Conservation (phyloP, 306 rosid genomes). For the Vicia villosa region DNA sequence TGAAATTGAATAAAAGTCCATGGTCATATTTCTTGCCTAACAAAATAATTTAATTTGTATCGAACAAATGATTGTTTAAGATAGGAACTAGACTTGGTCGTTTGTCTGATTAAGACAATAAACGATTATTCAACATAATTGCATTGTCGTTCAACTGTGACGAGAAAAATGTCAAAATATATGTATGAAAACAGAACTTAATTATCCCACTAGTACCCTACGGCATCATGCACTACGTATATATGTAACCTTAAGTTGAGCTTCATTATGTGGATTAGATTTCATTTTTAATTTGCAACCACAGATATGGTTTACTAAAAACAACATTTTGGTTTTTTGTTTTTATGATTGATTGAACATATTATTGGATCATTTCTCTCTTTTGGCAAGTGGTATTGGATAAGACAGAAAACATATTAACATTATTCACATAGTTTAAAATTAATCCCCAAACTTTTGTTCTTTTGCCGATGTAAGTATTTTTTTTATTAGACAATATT, state of each 20-base stretch:
- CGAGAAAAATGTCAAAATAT: not conserved
- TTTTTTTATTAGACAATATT: too few species aligned
- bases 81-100: constrained; percentile 4
- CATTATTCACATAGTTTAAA: too few species aligned
- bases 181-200: not conserved
- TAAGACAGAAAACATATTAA: too few species aligned
- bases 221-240: not conserved
- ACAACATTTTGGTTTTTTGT: not conserved
- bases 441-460: too few species aligned
- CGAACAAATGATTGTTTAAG: not conserved
- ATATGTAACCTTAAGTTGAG: not conserved
- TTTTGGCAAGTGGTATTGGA: not conserved
- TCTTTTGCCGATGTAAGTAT: not conserved
- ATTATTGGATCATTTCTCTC: not conserved
- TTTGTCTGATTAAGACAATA: constrained; percentile 13
- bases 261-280: not conserved
- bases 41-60: not conserved
- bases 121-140: constrained; percentile 8
- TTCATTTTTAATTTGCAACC: constrained; percentile 1
- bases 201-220: constrained; percentile 13
- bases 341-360: too few species aligned
- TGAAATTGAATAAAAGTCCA: not conserved
- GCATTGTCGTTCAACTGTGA: not conserved
- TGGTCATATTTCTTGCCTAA: constrained; percentile 25
- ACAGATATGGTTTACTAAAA: not conserved